A percentile compares a stretch with the other conserved stretches of the same genome.
phyloP scores from a whole-genome alignment of 1,284 basidiomycete species.

The Amylostereum chailletii region DNA sequence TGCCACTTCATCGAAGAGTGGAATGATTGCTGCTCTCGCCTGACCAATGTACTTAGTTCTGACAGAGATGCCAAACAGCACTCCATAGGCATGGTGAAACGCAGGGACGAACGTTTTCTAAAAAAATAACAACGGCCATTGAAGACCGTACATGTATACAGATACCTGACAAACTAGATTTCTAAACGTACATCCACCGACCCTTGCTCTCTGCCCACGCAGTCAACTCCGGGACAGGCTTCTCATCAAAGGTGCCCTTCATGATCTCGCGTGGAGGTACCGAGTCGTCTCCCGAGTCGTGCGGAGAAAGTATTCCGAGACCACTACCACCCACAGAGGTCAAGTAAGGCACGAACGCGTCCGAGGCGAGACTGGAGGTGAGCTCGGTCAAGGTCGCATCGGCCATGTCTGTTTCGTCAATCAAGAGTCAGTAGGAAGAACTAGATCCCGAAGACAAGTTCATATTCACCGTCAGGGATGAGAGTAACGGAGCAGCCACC shows the following conservation, averaged over 20 bases:
- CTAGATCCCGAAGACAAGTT: neutral
- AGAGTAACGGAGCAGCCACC: slow-evolving; percentile 97
- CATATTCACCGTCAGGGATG: slow-evolving; percentile 74
- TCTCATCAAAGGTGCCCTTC: slow-evolving; percentile 40
- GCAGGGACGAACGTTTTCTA: too few relatives aligned
- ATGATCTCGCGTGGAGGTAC: slow-evolving; percentile 21
- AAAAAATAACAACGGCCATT: too few relatives aligned
- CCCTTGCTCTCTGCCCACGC: slow-evolving; percentile 24
- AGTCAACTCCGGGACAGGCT: slow-evolving; percentile 35
- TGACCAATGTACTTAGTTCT: too few relatives aligned
- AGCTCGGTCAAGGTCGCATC: slow-evolving; percentile 49
- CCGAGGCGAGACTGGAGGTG: slow-evolving; percentile 46
- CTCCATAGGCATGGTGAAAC: too few relatives aligned
- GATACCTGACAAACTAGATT: too few relatives aligned
- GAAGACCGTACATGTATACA: too few relatives aligned
- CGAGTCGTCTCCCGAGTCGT: slow-evolving; percentile 22
- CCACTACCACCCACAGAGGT: slow-evolving; percentile 92
- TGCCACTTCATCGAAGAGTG: too few relatives aligned
- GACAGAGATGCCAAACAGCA: too few relatives aligned
- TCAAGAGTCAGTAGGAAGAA: neutral
- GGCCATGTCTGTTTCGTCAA: slow-evolving; percentile 46
- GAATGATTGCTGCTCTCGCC: too few relatives aligned
- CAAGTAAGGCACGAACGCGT: slow-evolving; percentile 81
- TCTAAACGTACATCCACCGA: slow-evolving; percentile 16
- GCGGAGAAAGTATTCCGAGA: slow-evolving; percentile 76